These are phyloP conservation scores for Lecanoromycetidae sp. DNA, from an alignment of 2,329 filamentous ascomycete species.

Conservation along the genomic window DNA sequence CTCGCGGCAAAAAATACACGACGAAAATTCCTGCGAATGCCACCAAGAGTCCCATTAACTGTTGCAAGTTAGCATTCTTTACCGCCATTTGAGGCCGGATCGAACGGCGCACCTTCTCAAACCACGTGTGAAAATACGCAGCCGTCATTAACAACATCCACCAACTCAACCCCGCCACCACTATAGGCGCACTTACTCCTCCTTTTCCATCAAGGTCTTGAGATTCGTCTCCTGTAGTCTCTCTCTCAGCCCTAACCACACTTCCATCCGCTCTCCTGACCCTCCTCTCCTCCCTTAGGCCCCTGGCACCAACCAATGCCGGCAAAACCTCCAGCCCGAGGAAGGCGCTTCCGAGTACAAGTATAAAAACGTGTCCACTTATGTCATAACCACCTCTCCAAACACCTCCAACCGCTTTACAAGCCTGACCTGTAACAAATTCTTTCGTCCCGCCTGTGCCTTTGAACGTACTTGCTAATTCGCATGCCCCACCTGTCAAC, in stretches of 20 bases:
- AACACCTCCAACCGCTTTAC: slow-evolving; percentile 65
- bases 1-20: slow-evolving; percentile 40
- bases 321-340: slow-evolving; percentile 68
- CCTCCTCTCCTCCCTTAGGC: slow-evolving; percentile 45
- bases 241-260: slow-evolving; percentile 25
- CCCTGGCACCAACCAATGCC: slow-evolving; percentile 43
- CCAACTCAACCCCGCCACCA: slow-evolving; percentile 28
- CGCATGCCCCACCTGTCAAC: slow-evolving; percentile 78
- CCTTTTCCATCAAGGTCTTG: slow-evolving; percentile 28
- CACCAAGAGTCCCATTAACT: slow-evolving; percentile 40
- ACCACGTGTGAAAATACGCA: slow-evolving; percentile 97
- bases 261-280: slow-evolving; percentile 49
- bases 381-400: slow-evolving; percentile 97
- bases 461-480: slow-evolving; percentile 31
- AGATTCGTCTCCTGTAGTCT: background rate
- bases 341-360: slow-evolving; percentile 73
- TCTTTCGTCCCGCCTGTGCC: slow-evolving; percentile 35
- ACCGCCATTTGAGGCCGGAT: slow-evolving; percentile 14
- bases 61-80: slow-evolving; percentile 17
- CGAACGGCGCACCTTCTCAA: slow-evolving; percentile 62
- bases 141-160: slow-evolving; percentile 99
- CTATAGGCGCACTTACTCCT: slow-evolving; percentile 17
- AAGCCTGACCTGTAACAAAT: slow-evolving; percentile 62
- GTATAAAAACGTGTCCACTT: slow-evolving; percentile 84
- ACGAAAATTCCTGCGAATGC: slow-evolving; percentile 38